Evolutionary conservation across 345 rosid genomes (phyloP).

Genomic region (Melaleuca quinquenervia): DNA sequence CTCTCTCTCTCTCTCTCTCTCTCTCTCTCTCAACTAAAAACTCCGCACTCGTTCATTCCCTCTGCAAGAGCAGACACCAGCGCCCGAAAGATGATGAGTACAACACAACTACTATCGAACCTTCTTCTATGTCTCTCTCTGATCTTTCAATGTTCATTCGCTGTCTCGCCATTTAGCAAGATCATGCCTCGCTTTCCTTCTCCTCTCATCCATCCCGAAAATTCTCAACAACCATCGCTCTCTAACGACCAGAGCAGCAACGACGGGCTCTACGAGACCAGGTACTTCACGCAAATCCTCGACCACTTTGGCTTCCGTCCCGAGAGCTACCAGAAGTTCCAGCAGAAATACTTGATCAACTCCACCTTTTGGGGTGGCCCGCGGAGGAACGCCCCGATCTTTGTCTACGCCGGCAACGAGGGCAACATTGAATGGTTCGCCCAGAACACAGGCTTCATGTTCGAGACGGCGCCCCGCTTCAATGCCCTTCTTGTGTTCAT

Average conservation of each 20-base stretch:
- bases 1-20: neutral
- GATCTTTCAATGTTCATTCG: neutral
- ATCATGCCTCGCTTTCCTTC: neutral
- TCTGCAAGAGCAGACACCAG: neutral
- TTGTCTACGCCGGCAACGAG: constrained; percentile 69
- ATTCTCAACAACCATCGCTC: neutral
- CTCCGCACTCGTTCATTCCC: neutral
- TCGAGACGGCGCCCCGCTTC: constrained; percentile 71
- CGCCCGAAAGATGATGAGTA: neutral
- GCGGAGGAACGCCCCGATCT: constrained; percentile 31
- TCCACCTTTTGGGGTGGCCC: constrained; percentile 26
- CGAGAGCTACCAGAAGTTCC: constrained; percentile 38
- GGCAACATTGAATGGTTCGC: constrained; percentile 80
- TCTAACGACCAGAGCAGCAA: neutral
- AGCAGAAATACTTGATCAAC: constrained; percentile 66
- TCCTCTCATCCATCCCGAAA: neutral
- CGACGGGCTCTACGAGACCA: constrained; percentile 13
- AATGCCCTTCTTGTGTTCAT: constrained; percentile 64
- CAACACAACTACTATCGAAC: neutral
- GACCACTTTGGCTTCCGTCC: constrained; percentile 55
- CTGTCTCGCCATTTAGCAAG: neutral
- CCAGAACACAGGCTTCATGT: constrained; percentile 61
- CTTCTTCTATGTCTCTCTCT: neutral
- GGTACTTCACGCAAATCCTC: constrained; percentile 42
- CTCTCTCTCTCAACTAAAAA: neutral